A percentile compares a stretch with the other conserved stretches of the same genome.
These are phyloP conservation scores for Cavenderia fasciculata DNA, from an alignment of 78 protist species.

Conservation along the genomic window DNA sequence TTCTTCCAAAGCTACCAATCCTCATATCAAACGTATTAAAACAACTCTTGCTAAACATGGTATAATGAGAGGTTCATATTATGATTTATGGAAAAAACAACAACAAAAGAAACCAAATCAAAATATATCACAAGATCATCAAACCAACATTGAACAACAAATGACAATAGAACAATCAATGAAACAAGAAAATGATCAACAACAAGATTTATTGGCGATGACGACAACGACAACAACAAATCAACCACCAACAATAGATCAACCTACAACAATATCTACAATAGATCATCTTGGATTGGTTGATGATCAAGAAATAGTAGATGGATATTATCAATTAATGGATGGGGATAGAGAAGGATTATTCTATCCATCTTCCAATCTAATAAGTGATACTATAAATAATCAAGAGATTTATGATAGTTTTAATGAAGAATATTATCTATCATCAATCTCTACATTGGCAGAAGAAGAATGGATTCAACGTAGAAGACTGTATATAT, in stretches of 20 bases:
- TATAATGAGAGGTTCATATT: slow-evolving; percentile 21
- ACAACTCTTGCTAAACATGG: slow-evolving; percentile 37
- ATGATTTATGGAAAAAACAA: slow-evolving; percentile 19
- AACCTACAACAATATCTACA: no score
- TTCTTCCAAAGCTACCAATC: not conserved
- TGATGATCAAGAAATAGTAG: no score
- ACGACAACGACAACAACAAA: slow-evolving; percentile 3
- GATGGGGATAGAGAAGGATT: no score
- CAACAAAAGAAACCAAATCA: not conserved
- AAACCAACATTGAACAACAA: not conserved
- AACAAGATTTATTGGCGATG: not conserved
- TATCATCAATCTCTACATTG: not conserved
- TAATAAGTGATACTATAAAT: no score
- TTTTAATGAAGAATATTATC: slow-evolving; percentile 50
- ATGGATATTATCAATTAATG: no score
- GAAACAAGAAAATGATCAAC: not conserved
- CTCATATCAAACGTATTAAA: slow-evolving; percentile 11
- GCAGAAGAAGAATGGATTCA: slow-evolving; percentile 50
- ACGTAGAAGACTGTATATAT: slow-evolving; percentile 41
- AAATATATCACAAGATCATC: not conserved
- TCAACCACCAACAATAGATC: not conserved
- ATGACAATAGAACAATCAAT: not conserved
- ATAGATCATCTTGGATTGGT: no score
- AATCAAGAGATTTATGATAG: not conserved
- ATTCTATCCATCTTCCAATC: no score